Percentiles rank a stretch among this genome's conserved stretches.
phyloP scores from a whole-genome alignment of 2,329 filamentous ascomycete species.

The Fusarium sp. region DNA sequence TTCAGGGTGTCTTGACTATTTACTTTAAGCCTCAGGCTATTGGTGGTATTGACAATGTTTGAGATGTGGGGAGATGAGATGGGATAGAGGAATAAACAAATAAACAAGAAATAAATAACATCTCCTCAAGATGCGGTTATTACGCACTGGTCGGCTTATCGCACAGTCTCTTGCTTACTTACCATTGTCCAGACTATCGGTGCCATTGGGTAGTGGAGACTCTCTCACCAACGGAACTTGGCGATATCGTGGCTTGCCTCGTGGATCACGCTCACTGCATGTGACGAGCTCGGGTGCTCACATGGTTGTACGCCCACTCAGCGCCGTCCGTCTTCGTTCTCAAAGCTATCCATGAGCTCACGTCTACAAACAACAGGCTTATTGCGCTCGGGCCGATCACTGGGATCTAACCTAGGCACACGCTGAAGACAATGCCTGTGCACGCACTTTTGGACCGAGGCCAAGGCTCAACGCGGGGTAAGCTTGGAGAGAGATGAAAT shows the following conservation, averaged over 20 bases:
- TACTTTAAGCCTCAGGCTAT: constrained; percentile 52
- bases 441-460: constrained; percentile 44
- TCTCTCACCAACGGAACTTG: constrained; percentile 41
- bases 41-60: constrained; percentile 36
- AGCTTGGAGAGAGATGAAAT: background rate
- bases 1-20: constrained; percentile 53
- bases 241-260: constrained; percentile 44
- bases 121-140: constrained; percentile 14
- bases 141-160: constrained; percentile 42
- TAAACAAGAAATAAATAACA: background rate
- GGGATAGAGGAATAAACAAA: background rate
- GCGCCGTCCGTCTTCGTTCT: background rate
- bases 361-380: background rate
- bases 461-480: constrained; percentile 27
- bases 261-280: constrained; percentile 54
- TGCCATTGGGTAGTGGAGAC: constrained; percentile 54
- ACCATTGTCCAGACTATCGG: constrained; percentile 47
- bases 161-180: constrained; percentile 48
- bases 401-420: constrained; percentile 43
- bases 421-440: constrained; percentile 47
- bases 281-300: constrained; percentile 47
- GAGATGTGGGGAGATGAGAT: background rate
- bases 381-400: constrained; percentile 27
- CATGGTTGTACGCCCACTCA: constrained; percentile 17
- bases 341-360: constrained; percentile 51